phyloP scores from a whole-genome alignment of 2,329 filamentous ascomycete species.

The Neocatenulostroma microsporum region DNA sequence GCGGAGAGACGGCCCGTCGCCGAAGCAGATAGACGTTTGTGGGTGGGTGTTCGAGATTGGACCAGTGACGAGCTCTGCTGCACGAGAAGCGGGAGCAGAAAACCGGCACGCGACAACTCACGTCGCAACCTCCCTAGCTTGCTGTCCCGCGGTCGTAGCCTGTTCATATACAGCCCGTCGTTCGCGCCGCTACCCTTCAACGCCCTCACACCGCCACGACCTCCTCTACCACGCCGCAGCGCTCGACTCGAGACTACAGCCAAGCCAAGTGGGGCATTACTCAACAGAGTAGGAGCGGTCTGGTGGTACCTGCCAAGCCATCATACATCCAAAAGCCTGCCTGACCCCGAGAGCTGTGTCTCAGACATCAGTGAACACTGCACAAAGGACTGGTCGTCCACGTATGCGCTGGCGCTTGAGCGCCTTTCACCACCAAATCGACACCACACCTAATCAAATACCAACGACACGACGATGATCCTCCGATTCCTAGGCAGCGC shows the following conservation, averaged over 20 bases:
- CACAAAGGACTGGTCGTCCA: too few species aligned
- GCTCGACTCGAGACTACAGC: background rate
- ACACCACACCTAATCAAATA: too few species aligned
- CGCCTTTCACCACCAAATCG: too few species aligned
- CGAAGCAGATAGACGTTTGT: background rate
- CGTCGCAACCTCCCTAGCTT: too few species aligned
- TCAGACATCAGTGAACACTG: too few species aligned
- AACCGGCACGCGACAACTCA: background rate
- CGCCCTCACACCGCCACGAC: background rate
- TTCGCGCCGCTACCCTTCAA: background rate
- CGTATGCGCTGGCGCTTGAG: constrained; percentile 12
- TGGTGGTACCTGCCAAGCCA: constrained; percentile 3
- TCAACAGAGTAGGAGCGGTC: constrained; percentile 8
- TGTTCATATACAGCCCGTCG: background rate
- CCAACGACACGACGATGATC: constrained; percentile 30
- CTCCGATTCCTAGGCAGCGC: constrained; percentile 42
- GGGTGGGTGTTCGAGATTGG: background rate
- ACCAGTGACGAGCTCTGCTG: background rate
- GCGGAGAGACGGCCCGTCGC: too few species aligned
- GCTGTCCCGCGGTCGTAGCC: too few species aligned
- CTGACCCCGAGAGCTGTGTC: too few species aligned
- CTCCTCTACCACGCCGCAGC: background rate
- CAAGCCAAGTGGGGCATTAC: constrained; percentile 4
- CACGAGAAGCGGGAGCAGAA: background rate
- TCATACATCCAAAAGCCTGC: too few species aligned